Percentiles rank a stretch among this genome's conserved stretches.
phyloP scores from a whole-genome alignment of 169 alveolate species.

The Plasmodium vinckei region DNA sequence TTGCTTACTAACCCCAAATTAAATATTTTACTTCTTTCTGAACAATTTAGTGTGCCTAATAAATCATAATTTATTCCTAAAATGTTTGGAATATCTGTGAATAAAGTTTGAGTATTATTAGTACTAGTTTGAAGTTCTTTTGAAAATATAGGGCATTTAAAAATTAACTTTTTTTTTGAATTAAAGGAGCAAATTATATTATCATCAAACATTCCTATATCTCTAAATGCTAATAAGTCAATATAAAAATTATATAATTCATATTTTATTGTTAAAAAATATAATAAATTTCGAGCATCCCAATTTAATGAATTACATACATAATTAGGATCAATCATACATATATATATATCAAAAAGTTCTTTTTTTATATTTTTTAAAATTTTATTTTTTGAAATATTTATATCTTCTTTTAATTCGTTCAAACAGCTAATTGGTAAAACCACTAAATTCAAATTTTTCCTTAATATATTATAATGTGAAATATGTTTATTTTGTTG shows the following conservation, averaged over 20 bases:
- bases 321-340: slow-evolving; percentile 52
- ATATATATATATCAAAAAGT: slow-evolving; percentile 42
- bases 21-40: not conserved
- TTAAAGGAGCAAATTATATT: not conserved
- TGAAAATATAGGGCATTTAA: slow-evolving; percentile 23
- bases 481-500: not conserved
- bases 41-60: not conserved
- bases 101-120: not conserved
- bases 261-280: slow-evolving; percentile 53
- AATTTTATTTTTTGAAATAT: slow-evolving; percentile 41
- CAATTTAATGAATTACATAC: slow-evolving; percentile 18
- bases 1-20: not conserved
- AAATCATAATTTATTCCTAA: not conserved
- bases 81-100: not conserved
- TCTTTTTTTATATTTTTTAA: slow-evolving; percentile 39
- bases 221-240: slow-evolving; percentile 47
- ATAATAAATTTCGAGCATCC: slow-evolving; percentile 64
- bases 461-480: not conserved
- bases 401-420: slow-evolving; percentile 60
- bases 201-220: slow-evolving; percentile 9
- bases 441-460: slow-evolving; percentile 5
- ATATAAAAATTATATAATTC: slow-evolving; percentile 47
- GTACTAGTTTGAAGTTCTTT: not conserved
- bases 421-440: slow-evolving; percentile 46
- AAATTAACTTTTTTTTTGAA: not conserved